phyloP scores from a whole-genome alignment of 305 asterid genomes.

The Fraxinus xanthoxyloides region DNA sequence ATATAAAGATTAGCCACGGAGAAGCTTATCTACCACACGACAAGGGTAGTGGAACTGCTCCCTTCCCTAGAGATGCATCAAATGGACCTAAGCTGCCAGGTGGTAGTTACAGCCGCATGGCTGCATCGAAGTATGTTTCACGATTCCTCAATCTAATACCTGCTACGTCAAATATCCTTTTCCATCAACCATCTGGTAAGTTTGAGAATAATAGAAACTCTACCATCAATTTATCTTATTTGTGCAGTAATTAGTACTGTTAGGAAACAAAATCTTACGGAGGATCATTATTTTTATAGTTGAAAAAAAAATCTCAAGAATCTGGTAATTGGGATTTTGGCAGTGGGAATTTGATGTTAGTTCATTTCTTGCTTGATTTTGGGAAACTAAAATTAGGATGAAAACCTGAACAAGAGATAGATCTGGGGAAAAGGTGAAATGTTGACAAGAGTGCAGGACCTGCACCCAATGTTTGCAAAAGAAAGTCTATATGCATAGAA shows the following conservation, averaged over 20 bases:
- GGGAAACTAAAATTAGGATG: not conserved
- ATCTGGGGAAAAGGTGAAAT: not conserved
- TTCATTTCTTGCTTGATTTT: not conserved
- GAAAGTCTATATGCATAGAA: not conserved
- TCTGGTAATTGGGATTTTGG: not conserved
- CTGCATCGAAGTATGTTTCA: conserved; percentile 93
- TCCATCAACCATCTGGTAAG: conserved; percentile 77
- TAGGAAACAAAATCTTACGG: not conserved
- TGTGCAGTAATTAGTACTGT: not conserved
- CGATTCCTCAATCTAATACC: conserved; percentile 91
- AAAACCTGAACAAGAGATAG: not conserved
- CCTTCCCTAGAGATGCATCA: conserved; percentile 57
- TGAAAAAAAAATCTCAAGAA: not conserved
- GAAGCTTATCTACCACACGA: conserved; percentile 98
- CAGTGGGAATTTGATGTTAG: not conserved
- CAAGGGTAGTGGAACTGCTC: conserved; percentile 85
- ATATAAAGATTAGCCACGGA: conserved; percentile 93
- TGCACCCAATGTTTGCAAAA: not conserved
- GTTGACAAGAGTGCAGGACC: not conserved
- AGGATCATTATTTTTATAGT: not conserved
- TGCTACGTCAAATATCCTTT: conserved; percentile 52
- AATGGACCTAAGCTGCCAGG: conserved; percentile 54
- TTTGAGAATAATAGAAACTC: conserved; percentile 19
- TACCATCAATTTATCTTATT: conserved; percentile 7
- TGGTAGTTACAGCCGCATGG: conserved; percentile 77